Evolutionary conservation across 768 basidiomycete genomes (phyloP).

Genomic region (Collybia mongolica): DNA sequence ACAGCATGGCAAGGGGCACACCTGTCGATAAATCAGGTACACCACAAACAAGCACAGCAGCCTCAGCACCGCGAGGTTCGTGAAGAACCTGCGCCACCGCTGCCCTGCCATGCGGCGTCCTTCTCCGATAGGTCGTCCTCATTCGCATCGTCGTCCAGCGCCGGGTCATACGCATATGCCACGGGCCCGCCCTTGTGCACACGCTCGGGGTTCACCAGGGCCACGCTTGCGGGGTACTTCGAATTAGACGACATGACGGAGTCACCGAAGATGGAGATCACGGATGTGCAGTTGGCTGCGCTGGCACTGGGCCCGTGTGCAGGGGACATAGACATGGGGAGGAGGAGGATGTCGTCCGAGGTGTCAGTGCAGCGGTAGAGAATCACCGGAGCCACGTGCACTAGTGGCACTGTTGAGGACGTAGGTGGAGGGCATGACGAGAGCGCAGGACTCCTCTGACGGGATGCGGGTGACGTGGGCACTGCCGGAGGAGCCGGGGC

Average conservation of each 20-base stretch:
- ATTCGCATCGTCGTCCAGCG: slow-evolving; percentile 31
- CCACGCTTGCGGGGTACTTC: slow-evolving; percentile 54
- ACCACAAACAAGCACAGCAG: slow-evolving; percentile 72
- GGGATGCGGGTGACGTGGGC: slow-evolving; percentile 15
- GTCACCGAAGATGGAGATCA: slow-evolving; percentile 32
- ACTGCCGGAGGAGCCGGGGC: slow-evolving; percentile 12
- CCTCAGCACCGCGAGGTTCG: slow-evolving; percentile 66
- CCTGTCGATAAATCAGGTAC: slow-evolving; percentile 63
- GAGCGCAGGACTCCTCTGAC: slow-evolving; percentile 18
- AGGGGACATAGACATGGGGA: slow-evolving; percentile 22
- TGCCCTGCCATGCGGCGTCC: slow-evolving; percentile 11
- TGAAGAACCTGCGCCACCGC: slow-evolving; percentile 31
- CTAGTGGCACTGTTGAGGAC: neutral
- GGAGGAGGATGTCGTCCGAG: slow-evolving; percentile 29
- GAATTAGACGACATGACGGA: slow-evolving; percentile 56
- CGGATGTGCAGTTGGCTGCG: slow-evolving; percentile 25
- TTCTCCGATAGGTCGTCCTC: slow-evolving; percentile 40
- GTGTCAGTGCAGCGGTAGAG: slow-evolving; percentile 31
- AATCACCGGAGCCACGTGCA: slow-evolving; percentile 30
- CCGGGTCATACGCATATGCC: slow-evolving; percentile 66
- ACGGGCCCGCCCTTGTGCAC: slow-evolving; percentile 34
- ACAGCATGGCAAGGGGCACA: neutral
- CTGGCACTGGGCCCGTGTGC: no score
- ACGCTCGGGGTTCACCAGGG: slow-evolving; percentile 15
- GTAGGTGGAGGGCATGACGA: slow-evolving; percentile 5